A percentile compares a stretch with the other conserved stretches of the same genome.
phyloP scores from a whole-genome alignment of 345 rosid species.

The Viola odorata region DNA sequence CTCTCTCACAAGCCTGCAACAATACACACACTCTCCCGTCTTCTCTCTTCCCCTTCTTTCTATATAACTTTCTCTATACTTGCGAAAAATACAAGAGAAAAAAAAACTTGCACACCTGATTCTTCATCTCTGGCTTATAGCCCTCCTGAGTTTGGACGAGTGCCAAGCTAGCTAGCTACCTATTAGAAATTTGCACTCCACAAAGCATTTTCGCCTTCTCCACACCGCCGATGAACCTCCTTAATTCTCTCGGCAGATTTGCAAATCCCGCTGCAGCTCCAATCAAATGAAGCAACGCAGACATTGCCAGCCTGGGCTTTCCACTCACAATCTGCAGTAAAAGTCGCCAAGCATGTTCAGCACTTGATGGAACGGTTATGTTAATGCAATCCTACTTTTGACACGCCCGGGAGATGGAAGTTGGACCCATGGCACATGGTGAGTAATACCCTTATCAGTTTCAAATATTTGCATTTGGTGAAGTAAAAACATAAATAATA shows the following conservation, averaged over 20 bases:
- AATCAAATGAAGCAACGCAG: conserved; percentile 91
- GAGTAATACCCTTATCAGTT: no score
- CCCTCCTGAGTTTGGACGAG: conserved; percentile 43
- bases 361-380: not conserved
- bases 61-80: conserved; percentile 21
- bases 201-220: conserved; percentile 84
- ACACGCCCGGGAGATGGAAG: no score
- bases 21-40: conserved; percentile 9
- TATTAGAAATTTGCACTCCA: conserved; percentile 72
- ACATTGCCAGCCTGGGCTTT: conserved; percentile 97
- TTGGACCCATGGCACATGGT: no score
- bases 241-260: conserved; percentile 77
- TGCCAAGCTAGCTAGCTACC: not conserved
- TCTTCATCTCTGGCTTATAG: not conserved
- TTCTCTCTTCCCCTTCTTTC: conserved; percentile 2
- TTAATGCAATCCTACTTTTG: no score
- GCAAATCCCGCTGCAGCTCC: conserved; percentile 98
- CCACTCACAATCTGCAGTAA: conserved; percentile 81
- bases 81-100: conserved; percentile 8
- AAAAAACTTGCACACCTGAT: conserved; percentile 17
- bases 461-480: no score
- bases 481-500: no score
- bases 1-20: not conserved
- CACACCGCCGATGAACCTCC: conserved; percentile 88
- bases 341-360: not conserved